Percentiles rank a stretch among this genome's conserved stretches.
Conservation (phyloP, 352 stramenopile genomes). For the Pythium volutum region DNA sequence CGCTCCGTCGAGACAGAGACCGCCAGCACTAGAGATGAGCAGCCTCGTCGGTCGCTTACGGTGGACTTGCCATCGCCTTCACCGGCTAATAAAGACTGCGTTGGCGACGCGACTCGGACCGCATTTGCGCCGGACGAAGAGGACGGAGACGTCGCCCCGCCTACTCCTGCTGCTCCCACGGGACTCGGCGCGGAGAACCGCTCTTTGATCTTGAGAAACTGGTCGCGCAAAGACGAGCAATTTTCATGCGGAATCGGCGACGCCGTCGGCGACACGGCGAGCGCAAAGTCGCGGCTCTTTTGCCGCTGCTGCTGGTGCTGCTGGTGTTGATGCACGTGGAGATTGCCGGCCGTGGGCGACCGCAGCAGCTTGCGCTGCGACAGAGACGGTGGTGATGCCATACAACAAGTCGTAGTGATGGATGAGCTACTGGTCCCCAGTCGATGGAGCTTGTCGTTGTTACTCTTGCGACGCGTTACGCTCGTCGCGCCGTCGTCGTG, state of each 20-base stretch:
- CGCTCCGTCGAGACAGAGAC: conserved; percentile 17
- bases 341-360: conserved; percentile 24
- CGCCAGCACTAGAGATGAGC: neutral
- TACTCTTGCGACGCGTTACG: conserved; percentile 19
- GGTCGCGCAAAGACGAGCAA: conserved; percentile 72
- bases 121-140: conserved; percentile 8
- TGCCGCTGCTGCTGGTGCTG: conserved; percentile 28
- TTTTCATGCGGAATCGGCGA: conserved; percentile 54
- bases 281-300: conserved; percentile 57
- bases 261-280: conserved; percentile 33
- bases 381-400: conserved; percentile 6
- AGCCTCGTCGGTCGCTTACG: neutral
- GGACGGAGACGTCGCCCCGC: neutral
- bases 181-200: conserved; percentile 49
- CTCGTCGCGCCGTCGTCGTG: neutral
- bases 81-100: too few relatives aligned
- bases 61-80: neutral
- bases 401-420: neutral
- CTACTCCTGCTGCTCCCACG: conserved; percentile 15
- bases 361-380: conserved; percentile 27
- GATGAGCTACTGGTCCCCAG: neutral
- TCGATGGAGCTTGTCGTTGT: conserved; percentile 23
- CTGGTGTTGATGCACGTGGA: conserved; percentile 5
- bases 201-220: conserved; percentile 81
- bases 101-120: neutral